Evolutionary conservation across 1,139 yeast species (phyloP), one percentile per base, ranked within the genome.

Genomic region (Candida tunisiensis): DNA sequence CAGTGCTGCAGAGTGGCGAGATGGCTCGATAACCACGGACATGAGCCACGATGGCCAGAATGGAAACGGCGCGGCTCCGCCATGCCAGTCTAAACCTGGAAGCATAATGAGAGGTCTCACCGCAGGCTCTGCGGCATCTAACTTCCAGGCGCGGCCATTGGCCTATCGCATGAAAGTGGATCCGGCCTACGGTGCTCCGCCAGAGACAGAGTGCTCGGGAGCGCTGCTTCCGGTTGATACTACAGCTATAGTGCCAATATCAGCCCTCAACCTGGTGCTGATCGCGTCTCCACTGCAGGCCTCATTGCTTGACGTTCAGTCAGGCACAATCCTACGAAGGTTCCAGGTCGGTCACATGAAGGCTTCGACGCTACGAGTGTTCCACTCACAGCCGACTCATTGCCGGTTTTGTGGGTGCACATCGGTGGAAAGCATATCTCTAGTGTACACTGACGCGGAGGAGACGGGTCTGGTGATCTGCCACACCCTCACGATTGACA

Each of bases 351-450:
- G 77, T 1, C 65, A 66, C 26, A 74, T 71, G 53, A 70, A 69
- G 39, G 66, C 69, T 2, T 64, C 64, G 2, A 49, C 74, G 0
- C 62, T 80, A 34, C 57, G 62, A 32, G 88, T 75, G 1, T 70
- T 80, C 33, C 93, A 80, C 45, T 74, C 75, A 27, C 82, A 73
- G 39, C 92, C 93, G 3, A 73, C 82, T 0, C 93, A 82, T 53
- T 82, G 94, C 51, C 64, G 77, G 32, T 82, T 82, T 48, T 82
- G 94, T 56, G 94, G 94, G 2, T 75, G 92, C 55, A 85, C 79
- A 0, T 75, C 92, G 0, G 65, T 80, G 21, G 65, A 69, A 19
- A 65, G 85, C 2, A 62, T 82, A 28, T 73, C 85, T 3, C 58
- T 79, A 19, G 69, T 74, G 1, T 82, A 79, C 47, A 73, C 74